Base-by-base conservation (phyloP, 2,329 filamentous ascomycete genomes). In the Dothistroma pini region DNA sequence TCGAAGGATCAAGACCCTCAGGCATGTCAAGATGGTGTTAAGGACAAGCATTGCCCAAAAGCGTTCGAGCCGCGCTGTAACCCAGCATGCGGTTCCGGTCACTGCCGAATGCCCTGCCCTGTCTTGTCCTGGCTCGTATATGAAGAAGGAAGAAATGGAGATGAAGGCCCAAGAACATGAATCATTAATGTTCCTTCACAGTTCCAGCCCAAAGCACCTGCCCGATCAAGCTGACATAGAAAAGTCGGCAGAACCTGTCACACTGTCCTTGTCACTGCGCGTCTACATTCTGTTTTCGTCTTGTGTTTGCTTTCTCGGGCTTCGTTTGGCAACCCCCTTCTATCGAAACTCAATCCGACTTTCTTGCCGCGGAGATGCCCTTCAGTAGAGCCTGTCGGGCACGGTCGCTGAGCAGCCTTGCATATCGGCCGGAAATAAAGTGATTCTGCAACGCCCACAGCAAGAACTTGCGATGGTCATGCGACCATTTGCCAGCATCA, bases 311-410 rank as follows among this genome's bases (percentile, higher is more conserved):
- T n/a, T n/a, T n/a, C n/a, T n/a, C n/a, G n/a, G n/a, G n/a, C 48
- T 25, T 51, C 21, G 48, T n/a, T 51, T 44, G 38, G 25, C 25
- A 29, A 16, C 11, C 38, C 16, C 14, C 41, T 44, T 44, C 11
- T 5, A 19, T 29, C 31, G 35, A 32, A 56, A 56, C 35, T 48
- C 54, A 56, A 56, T 56, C 54, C 54, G 31, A 56, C 38, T 56
- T n/a, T 38, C 52, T 22, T 22, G 19, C 52, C 32, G 21, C 38
- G 31, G 51, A 29, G 25, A 29, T 16, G 49, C 29, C 51, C 29
- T 4, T 44, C 41, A 44, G 14, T n/a, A 29, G 25, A 29, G 25
- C 25, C 25, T 29, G 16, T 51, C 29, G 48, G 21, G 21, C 21
- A 14, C 48, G 11, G 48, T n/a, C 21, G 19, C n/a, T 5, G 48